Conservation (phyloP, 148 eudicot species). For the Cornus florida region DNA sequence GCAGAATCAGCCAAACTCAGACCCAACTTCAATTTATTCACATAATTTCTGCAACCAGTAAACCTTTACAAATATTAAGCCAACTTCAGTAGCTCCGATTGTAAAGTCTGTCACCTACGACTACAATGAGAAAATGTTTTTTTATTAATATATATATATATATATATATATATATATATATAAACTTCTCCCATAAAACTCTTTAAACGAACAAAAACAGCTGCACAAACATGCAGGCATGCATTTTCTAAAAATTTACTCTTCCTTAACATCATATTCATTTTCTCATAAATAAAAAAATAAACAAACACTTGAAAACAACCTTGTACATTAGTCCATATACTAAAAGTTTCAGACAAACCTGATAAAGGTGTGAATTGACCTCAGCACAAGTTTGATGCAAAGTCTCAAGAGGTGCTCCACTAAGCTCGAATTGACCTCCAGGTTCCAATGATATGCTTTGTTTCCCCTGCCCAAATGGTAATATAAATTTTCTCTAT, state of each 20-base stretch:
- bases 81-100: not conserved
- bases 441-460: conserved; percentile 97
- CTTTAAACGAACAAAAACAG: no score
- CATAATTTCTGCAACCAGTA: not conserved
- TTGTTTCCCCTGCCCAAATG: conserved; percentile 69
- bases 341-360: conserved; percentile 22
- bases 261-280: not conserved
- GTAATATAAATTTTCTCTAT: not conserved
- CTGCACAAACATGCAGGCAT: not conserved
- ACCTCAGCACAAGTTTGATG: conserved; percentile 99
- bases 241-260: not conserved
- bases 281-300: not conserved
- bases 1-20: not conserved
- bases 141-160: no score
- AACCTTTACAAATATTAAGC: not conserved
- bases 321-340: not conserved
- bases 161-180: no score
- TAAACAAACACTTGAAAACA: not conserved
- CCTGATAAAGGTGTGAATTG: conserved; percentile 99
- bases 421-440: conserved; percentile 99
- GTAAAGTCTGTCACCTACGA: no score
- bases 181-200: no score
- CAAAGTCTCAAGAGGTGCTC: conserved; percentile 96
- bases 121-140: no score
- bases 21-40: not conserved